Conservation (phyloP, 331 rosid species). For the Phaseolus coccineus region DNA sequence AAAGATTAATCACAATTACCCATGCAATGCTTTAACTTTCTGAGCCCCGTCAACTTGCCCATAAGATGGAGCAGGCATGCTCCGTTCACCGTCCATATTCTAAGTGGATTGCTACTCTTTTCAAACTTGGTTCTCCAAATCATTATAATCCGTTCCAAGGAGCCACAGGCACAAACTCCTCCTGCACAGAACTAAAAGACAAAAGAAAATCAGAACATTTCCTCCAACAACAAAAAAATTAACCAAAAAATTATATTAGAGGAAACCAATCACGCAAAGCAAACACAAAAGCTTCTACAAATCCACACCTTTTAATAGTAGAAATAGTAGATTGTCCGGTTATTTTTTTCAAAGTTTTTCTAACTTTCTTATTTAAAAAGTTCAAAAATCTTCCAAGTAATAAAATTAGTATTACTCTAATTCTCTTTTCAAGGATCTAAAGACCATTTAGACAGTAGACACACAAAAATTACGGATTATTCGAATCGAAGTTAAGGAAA, state of each 20-base stretch:
- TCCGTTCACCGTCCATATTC: conserved; percentile 72
- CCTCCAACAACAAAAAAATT: background rate
- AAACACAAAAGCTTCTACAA: no score
- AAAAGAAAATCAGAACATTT: background rate
- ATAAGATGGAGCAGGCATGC: conserved; percentile 59
- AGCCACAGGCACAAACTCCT: conserved; percentile 48
- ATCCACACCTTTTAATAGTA: no score
- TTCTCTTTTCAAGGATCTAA: background rate
- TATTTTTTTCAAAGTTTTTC: no score
- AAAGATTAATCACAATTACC: conserved; percentile 54
- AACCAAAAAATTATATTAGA: background rate
- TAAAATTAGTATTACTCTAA: background rate
- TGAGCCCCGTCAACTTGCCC: conserved; percentile 55
- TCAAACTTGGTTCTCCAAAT: conserved; percentile 22
- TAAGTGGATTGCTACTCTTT: conserved; percentile 58
- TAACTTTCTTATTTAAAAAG: background rate
- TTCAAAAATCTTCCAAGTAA: background rate
- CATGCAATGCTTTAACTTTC: conserved; percentile 66
- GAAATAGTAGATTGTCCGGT: no score
- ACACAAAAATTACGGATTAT: background rate
- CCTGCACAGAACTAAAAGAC: conserved; percentile 38
- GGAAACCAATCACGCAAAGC: no score
- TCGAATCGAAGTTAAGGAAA: background rate
- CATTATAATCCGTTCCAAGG: conserved; percentile 62
- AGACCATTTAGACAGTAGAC: background rate